Evolutionary conservation across 2,329 filamentous ascomycete species (phyloP).

Genomic region (Byssothecium circinans): DNA sequence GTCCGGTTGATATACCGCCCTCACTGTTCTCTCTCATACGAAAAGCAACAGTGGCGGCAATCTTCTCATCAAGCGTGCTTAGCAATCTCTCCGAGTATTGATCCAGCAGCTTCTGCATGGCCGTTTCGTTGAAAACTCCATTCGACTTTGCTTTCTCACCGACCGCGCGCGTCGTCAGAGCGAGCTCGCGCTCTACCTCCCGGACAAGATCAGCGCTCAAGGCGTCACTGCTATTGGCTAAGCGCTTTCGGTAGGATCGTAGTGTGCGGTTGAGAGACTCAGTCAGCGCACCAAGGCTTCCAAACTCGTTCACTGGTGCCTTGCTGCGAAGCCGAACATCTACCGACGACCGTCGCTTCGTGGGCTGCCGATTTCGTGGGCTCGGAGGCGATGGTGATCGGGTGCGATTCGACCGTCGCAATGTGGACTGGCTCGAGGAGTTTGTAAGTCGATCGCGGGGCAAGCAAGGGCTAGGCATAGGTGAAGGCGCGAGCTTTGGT

Average conservation of each 20-base stretch:
- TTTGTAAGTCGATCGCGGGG: conserved; percentile 22
- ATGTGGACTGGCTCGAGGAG: conserved; percentile 20
- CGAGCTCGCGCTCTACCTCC: conserved; percentile 62
- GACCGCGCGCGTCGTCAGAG: conserved; percentile 49
- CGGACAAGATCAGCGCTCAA: conserved; percentile 50
- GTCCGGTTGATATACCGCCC: conserved; percentile 14
- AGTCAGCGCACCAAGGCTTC: conserved; percentile 46
- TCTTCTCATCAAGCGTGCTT: conserved; percentile 71
- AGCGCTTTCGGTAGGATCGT: conserved; percentile 61
- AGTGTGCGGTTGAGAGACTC: conserved; percentile 61
- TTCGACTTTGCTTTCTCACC: conserved; percentile 47
- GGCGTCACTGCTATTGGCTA: conserved; percentile 52
- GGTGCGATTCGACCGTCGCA: conserved; percentile 34
- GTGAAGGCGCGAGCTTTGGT: conserved; percentile 49
- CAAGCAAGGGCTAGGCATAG: conserved; percentile 24
- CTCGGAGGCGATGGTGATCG: conserved; percentile 49
- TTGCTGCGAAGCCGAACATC: conserved; percentile 55
- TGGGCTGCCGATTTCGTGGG: conserved; percentile 39
- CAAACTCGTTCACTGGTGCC: conserved; percentile 38
- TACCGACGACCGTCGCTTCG: conserved; percentile 51
- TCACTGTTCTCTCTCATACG: conserved; percentile 40
- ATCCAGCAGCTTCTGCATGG: conserved; percentile 63
- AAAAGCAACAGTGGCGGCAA: conserved; percentile 49
- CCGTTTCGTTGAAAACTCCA: conserved; percentile 45
- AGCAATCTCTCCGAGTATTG: conserved; percentile 75